These are phyloP conservation scores for Diutina sp. DNA, from an alignment of 1,139 yeast genomes.

Conservation along the genomic window DNA sequence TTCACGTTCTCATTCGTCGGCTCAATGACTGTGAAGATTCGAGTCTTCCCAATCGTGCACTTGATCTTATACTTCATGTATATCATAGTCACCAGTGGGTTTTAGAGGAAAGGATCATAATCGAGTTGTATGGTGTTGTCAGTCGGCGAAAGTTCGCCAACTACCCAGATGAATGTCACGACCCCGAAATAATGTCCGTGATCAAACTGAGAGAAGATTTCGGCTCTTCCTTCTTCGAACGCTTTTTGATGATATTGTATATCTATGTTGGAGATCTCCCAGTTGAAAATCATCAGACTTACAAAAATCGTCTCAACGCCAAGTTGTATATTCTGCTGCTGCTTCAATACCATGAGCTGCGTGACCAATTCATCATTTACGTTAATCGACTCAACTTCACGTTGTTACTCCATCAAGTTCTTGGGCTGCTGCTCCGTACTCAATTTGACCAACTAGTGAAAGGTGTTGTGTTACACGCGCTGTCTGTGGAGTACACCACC, in stretches of 20 bases:
- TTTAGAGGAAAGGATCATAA: conserved; percentile 21
- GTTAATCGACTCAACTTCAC: conserved; percentile 26
- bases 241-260: conserved; percentile 24
- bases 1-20: conserved; percentile 12
- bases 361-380: conserved; percentile 18
- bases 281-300: conserved; percentile 11
- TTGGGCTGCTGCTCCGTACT: conserved; percentile 8
- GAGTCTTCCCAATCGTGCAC: conserved; percentile 13
- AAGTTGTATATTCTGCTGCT: conserved; percentile 28
- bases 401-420: conserved; percentile 20
- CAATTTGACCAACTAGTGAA: conserved; percentile 6
- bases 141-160: conserved; percentile 24
- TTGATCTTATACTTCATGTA: conserved; percentile 13
- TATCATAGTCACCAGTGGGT: conserved; percentile 22
- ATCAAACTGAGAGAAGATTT: conserved; percentile 19
- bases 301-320: conserved; percentile 18
- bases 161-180: conserved; percentile 20
- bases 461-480: not conserved
- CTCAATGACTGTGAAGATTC: conserved; percentile 8
- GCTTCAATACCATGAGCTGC: conserved; percentile 14
- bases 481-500: conserved; percentile 14
- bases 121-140: conserved; percentile 17
- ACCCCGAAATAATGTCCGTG: conserved; percentile 14
- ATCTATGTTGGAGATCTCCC: conserved; percentile 20
- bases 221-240: conserved; percentile 21